Percentiles rank a stretch among this genome's conserved stretches.
Evolutionary conservation across 2,329 filamentous ascomycete genomes (phyloP).

Genomic region (Clarireedia homoeocarpa): DNA sequence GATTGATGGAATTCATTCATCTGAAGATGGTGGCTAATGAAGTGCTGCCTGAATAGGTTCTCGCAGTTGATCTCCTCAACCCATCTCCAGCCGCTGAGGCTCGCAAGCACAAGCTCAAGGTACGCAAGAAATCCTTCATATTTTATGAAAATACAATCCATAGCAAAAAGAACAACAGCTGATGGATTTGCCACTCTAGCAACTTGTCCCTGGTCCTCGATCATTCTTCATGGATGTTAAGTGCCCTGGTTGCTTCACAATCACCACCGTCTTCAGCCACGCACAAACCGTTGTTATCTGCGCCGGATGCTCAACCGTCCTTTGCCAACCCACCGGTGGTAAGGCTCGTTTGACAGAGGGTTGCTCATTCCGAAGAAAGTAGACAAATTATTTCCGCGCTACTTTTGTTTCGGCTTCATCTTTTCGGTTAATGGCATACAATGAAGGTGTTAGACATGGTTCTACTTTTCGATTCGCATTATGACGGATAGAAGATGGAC

Average conservation of each 20-base stretch:
- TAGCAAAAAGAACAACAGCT: slow-evolving; percentile 1
- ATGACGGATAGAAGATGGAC: slow-evolving; percentile 68
- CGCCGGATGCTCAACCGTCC: slow-evolving; percentile 97
- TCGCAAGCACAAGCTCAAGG: slow-evolving; percentile 99
- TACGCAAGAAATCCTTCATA: slow-evolving; percentile 39
- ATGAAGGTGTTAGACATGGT: slow-evolving; percentile 23
- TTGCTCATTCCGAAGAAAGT: slow-evolving; percentile 99
- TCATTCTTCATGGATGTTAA: slow-evolving; percentile 99
- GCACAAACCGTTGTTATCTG: slow-evolving; percentile 99
- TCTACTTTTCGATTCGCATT: slow-evolving; percentile 33
- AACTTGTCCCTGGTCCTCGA: slow-evolving; percentile 88
- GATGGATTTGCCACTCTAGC: slow-evolving; percentile 41
- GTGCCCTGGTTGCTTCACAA: slow-evolving; percentile 99
- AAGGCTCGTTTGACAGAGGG: slow-evolving; percentile 99
- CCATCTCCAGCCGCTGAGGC: slow-evolving; percentile 95
- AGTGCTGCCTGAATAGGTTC: slow-evolving; percentile 61
- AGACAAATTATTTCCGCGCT: slow-evolving; percentile 44
- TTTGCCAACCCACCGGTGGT: slow-evolving; percentile 98
- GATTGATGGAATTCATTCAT: slow-evolving; percentile 20
- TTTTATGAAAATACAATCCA: not conserved
- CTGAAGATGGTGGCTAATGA: slow-evolving; percentile 39
- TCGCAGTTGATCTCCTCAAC: slow-evolving; percentile 99
- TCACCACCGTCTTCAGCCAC: slow-evolving; percentile 99
- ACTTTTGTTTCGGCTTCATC: slow-evolving; percentile 33
- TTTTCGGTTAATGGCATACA: slow-evolving; percentile 23